Evolutionary conservation across 495 filamentous ascomycete species (phyloP).

Genomic region (Pyronema domesticum): DNA sequence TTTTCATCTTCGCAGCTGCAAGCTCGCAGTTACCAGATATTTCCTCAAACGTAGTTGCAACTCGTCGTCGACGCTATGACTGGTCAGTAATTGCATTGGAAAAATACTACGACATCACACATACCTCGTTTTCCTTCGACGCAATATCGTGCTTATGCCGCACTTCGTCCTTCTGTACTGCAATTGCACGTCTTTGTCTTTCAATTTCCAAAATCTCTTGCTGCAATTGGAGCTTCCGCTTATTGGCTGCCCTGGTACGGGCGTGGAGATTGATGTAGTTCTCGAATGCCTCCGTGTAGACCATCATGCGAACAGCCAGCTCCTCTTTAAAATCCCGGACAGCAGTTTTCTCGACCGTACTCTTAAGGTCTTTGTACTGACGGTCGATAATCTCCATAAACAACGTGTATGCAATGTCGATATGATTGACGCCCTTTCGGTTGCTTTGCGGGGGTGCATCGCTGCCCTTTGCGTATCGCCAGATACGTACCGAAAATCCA

Average conservation of each 20-base stretch:
- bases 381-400: constrained; percentile 14
- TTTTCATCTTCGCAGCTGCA: constrained; percentile 3
- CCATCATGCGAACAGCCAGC: constrained; percentile 11
- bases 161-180: constrained; percentile 20
- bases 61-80: constrained; percentile 10
- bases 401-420: constrained; percentile 18
- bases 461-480: constrained; percentile 9
- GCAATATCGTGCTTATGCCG: constrained; percentile 12
- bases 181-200: constrained; percentile 9
- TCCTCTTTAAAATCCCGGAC: constrained; percentile 20
- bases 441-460: constrained; percentile 9
- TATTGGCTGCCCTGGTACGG: constrained; percentile 9
- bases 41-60: constrained; percentile 17
- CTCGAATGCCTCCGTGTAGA: constrained; percentile 18
- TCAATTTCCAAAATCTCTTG: constrained; percentile 12
- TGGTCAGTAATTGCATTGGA: neutral
- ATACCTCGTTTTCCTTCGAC: constrained; percentile 13
- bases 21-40: constrained; percentile 15
- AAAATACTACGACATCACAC: neutral
- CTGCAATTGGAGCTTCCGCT: constrained; percentile 12
- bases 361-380: constrained; percentile 9
- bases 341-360: constrained; percentile 6
- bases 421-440: constrained; percentile 16
- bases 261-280: constrained; percentile 10
- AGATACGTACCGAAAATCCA: constrained; percentile 5